phyloP scores from a whole-genome alignment of 1,139 yeast species.

The Scheffersomyces illinoinensis region DNA sequence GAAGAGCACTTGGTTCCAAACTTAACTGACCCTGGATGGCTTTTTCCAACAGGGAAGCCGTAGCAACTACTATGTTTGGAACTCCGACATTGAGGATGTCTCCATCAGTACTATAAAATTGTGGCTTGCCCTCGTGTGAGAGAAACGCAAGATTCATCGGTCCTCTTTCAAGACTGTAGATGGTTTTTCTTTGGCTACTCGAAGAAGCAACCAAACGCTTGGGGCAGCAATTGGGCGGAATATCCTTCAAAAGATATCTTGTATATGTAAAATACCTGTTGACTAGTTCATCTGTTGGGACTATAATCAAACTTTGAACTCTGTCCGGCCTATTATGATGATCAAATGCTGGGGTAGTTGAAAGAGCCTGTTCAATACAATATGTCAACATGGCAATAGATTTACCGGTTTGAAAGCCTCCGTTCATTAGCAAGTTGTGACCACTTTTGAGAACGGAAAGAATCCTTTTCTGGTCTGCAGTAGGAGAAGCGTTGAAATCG shows the following conservation, averaged over 20 bases:
- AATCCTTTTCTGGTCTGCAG: constrained; percentile 23
- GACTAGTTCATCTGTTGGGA: constrained; percentile 28
- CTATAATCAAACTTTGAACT: constrained; percentile 25
- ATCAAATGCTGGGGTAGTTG: constrained; percentile 21
- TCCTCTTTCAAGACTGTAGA: constrained; percentile 10
- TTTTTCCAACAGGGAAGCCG: constrained; percentile 14
- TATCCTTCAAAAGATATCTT: constrained; percentile 13
- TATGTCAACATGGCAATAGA: constrained; percentile 23
- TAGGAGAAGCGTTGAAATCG: constrained; percentile 19
- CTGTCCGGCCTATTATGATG: constrained; percentile 8
- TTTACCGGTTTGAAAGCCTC: constrained; percentile 25
- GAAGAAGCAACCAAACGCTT: constrained; percentile 11
- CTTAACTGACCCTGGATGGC: neutral
- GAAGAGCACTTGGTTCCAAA: constrained; percentile 4
- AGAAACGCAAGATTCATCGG: constrained; percentile 22
- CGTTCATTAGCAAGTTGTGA: constrained; percentile 20
- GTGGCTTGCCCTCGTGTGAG: neutral
- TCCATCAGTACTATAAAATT: neutral
- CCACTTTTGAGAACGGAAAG: constrained; percentile 19
- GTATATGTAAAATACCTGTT: constrained; percentile 18
- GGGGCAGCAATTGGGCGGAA: constrained; percentile 28
- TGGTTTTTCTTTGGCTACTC: neutral
- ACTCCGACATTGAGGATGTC: neutral
- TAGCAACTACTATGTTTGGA: constrained; percentile 28
- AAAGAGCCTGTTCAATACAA: constrained; percentile 22